These are phyloP conservation scores for Vitis rupestris DNA, from an alignment of 164 flowering plant genomes.

Conservation along the genomic window DNA sequence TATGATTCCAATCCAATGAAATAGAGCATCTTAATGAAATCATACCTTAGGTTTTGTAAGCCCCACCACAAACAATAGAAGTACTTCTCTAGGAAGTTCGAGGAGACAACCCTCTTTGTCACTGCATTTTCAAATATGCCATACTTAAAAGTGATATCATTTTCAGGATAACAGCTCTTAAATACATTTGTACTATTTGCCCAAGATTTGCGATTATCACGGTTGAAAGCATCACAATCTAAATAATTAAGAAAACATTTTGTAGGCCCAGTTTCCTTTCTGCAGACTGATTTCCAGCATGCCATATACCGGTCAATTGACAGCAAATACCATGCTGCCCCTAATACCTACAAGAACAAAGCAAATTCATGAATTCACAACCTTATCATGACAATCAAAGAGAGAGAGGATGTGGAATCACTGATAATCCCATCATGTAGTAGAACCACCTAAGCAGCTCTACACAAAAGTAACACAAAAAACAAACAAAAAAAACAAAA, in stretches of 20 bases:
- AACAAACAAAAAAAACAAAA: no score
- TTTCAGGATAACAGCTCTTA: constrained; percentile 53
- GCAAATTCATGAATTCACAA: not conserved
- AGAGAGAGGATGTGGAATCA: not conserved
- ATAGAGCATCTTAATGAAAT: not conserved
- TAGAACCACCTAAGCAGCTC: not conserved
- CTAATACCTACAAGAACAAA: constrained; percentile 58
- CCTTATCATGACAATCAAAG: not conserved
- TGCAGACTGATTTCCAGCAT: constrained; percentile 82
- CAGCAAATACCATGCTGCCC: constrained; percentile 89
- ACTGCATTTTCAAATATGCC: constrained; percentile 79
- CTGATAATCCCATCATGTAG: not conserved
- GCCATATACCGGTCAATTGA: constrained; percentile 72
- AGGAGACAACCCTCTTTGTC: constrained; percentile 54
- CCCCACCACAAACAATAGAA: constrained; percentile 98
- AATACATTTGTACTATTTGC: constrained; percentile 54
- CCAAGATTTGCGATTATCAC: constrained; percentile 40
- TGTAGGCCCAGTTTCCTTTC: constrained; percentile 31
- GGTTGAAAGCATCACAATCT: constrained; percentile 42
- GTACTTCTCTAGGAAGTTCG: constrained; percentile 60
- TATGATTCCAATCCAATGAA: not conserved
- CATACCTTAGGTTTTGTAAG: constrained; percentile 83
- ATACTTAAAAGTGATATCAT: constrained; percentile 42
- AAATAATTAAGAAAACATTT: constrained; percentile 49
- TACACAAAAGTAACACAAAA: not conserved